These are phyloP conservation scores for Hibiscus syriacus DNA, from an alignment of 345 rosid species.

Conservation along the genomic window DNA sequence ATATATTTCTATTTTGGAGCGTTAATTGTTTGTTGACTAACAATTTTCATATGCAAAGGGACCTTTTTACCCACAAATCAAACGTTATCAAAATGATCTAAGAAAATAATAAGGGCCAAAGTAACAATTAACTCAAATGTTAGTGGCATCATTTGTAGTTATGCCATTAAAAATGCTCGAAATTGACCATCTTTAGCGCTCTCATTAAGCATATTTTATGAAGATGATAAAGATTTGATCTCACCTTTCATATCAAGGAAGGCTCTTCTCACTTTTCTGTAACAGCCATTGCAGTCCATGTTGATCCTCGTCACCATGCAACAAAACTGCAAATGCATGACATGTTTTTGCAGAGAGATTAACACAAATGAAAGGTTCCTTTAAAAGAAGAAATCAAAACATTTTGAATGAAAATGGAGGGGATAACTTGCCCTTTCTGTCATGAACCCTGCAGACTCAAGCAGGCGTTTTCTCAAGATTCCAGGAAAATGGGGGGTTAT, in stretches of 20 bases:
- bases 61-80: no score
- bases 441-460: slow-evolving; percentile 10
- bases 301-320: slow-evolving; percentile 49
- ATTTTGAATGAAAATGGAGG: neutral
- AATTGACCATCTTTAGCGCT: neutral
- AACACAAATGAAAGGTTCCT: neutral
- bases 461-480: neutral
- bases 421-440: slow-evolving; percentile 22
- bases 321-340: slow-evolving; percentile 16
- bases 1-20: no score
- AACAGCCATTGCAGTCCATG: slow-evolving; percentile 50
- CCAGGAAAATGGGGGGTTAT: neutral
- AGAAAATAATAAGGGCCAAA: no score
- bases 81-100: no score
- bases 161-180: neutral
- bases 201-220: neutral
- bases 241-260: slow-evolving; percentile 35
- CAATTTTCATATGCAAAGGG: no score
- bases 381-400: neutral
- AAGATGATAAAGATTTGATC: neutral
- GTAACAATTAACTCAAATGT: no score
- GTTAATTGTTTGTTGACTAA: no score
- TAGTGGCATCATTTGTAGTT: no score
- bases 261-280: slow-evolving; percentile 40
- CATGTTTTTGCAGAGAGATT: neutral